These are phyloP conservation scores for Cymodocea nodosa DNA, from an alignment of 116 monocot genomes.

Conservation along the genomic window DNA sequence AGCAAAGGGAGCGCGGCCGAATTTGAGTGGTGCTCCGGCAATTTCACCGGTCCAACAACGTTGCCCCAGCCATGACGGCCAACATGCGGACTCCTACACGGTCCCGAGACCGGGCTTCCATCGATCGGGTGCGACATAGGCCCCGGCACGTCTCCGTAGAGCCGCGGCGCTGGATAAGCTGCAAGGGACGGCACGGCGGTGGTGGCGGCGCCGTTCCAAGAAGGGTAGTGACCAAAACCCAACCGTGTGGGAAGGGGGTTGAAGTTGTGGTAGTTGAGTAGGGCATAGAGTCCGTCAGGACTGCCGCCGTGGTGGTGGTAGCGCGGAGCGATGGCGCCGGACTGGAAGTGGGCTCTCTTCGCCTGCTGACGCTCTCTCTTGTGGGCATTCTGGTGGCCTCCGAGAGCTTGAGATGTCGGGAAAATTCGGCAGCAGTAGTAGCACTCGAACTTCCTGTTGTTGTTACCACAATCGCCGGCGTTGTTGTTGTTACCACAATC, in stretches of 20 bases:
- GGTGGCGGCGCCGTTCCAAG: conserved; percentile 17
- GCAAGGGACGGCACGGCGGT: conserved; percentile 1
- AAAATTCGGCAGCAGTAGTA: conserved; percentile 72
- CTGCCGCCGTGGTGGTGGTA: conserved; percentile 18
- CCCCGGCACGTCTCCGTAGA: conserved; percentile 21
- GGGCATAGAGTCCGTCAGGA: conserved; percentile 17
- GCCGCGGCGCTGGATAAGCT: conserved; percentile 1
- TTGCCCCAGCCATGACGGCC: not conserved
- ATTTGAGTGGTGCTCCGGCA: conserved; percentile 4
- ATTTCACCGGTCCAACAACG: not conserved
- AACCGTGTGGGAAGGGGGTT: conserved; percentile 1
- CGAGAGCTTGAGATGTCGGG: conserved; percentile 66
- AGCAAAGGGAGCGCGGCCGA: conserved; percentile 9
- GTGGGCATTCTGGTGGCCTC: conserved; percentile 80
- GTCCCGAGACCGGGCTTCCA: conserved; percentile 42
- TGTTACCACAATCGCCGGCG: not conserved
- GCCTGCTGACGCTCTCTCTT: conserved; percentile 67
- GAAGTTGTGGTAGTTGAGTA: conserved; percentile 25
- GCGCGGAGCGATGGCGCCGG: conserved; percentile 14
- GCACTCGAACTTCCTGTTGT: conserved; percentile 36
- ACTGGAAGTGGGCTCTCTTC: conserved; percentile 47
- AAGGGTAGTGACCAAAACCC: conserved; percentile 23
- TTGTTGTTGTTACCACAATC: not conserved
- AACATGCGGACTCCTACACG: conserved; percentile 20
- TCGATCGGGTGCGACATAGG: conserved; percentile 48